Evolutionary conservation across 2,329 filamentous ascomycete genomes (phyloP).

Genomic region (Torrubiellomyces zombiae): DNA sequence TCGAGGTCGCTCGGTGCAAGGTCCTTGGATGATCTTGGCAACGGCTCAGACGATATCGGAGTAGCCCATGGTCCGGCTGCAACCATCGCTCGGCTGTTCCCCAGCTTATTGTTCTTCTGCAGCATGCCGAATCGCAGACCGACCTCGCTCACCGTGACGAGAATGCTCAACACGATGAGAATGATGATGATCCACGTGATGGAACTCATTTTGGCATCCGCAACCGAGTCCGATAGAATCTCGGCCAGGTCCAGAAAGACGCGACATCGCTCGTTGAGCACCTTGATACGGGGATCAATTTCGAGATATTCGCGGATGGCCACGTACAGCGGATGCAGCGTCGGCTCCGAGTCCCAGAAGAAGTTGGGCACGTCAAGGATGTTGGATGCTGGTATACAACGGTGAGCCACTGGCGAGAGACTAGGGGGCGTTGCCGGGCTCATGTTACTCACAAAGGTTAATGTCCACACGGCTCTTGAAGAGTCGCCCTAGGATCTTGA

Average conservation of each 20-base stretch:
- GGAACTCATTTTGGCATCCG: slow-evolving; percentile 84
- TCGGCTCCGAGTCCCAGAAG: slow-evolving; percentile 97
- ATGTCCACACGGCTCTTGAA: slow-evolving; percentile 95
- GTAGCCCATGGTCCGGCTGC: no score
- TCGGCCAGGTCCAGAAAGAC: slow-evolving; percentile 95
- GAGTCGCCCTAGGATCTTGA: slow-evolving; percentile 74
- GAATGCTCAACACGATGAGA: slow-evolving; percentile 77
- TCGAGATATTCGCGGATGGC: slow-evolving; percentile 95
- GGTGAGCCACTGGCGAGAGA: slow-evolving; percentile 1
- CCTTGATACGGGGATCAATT: slow-evolving; percentile 88
- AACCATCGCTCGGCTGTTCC: slow-evolving; percentile 4
- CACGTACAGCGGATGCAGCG: slow-evolving; percentile 80
- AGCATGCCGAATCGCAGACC: slow-evolving; percentile 70
- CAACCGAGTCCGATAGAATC: slow-evolving; percentile 81
- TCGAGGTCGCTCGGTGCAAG: slow-evolving; percentile 16
- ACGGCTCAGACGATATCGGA: slow-evolving; percentile 7
- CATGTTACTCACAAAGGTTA: slow-evolving; percentile 76
- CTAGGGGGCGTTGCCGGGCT: background rate
- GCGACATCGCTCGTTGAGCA: slow-evolving; percentile 89
- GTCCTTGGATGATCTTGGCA: slow-evolving; percentile 3
- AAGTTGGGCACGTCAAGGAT: slow-evolving; percentile 93
- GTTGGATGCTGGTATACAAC: slow-evolving; percentile 52
- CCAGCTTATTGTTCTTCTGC: slow-evolving; percentile 9
- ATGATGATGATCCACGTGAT: slow-evolving; percentile 99
- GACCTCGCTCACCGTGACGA: slow-evolving; percentile 83